Evolutionary conservation across 2,329 filamentous ascomycete genomes (phyloP), one percentile per base, ranked within the genome.

Genomic region (Tolypocladium endophyticum): DNA sequence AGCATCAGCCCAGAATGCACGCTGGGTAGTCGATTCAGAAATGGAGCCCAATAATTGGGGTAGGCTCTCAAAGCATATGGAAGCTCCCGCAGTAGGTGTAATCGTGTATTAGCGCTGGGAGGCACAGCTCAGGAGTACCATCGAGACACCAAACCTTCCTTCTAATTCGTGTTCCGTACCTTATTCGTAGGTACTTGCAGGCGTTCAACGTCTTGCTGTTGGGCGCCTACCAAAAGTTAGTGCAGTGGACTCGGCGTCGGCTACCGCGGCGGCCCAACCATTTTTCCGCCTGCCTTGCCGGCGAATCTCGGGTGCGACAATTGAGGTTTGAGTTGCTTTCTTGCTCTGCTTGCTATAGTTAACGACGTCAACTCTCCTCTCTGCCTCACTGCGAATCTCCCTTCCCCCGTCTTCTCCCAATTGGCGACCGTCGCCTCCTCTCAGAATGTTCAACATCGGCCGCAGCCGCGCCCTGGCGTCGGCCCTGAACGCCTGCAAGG

Each of bases 361-460:
- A 56, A 56, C 58, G 39, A 57, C 60, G 57, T 58, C 60, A 59
- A 50, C 47, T 57, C 47, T 58, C 55, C 45, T 52, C 58, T 56
- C 57, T 50, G 28, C 56, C 41, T 59, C 57, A 59, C 59, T 60
- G 61, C 61, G 54, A 62, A 62, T 60, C 62, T 62, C 59, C 60
- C 58, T 60, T 58, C 61, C 59, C 62, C 59, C 60, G 57, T 64
- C 59, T 36, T 58, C 53, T 47, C 54, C 41, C 61, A 55, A 62
- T 64, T 58, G 61, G 61, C 62, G 62, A 56, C 58, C 56, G 62
- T 61, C 61, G 55, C 28, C 54, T 53, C 60, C 64, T 56, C 61
- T 65, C 74, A 83, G 70, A 71, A 97, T 96, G 92, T 95, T 92
- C 82, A 94, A 88, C 78, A 79, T 96, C 75, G 88, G 88, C 74